These are phyloP conservation scores for Dryas octopetala DNA, from an alignment of 306 rosid genomes.

Conservation along the genomic window DNA sequence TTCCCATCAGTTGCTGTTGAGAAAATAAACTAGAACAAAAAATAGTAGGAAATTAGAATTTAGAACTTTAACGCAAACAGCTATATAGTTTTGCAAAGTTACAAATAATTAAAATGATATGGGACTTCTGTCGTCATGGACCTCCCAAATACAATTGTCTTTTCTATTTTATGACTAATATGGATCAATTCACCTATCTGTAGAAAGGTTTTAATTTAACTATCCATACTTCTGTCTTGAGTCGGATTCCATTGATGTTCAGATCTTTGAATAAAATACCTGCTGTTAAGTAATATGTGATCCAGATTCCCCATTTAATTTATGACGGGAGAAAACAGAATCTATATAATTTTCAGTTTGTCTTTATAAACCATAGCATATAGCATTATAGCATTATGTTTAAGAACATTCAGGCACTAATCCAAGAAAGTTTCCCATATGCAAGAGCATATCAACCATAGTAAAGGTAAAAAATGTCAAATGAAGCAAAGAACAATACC, in stretches of 20 bases:
- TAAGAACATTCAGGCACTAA: too few species aligned
- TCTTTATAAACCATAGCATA: neutral
- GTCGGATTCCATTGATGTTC: neutral
- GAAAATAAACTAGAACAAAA: slow-evolving; percentile 74
- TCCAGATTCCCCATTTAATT: slow-evolving; percentile 5
- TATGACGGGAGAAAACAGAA: neutral
- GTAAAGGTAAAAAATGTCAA: too few species aligned
- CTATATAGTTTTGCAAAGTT: neutral
- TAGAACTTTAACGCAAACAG: slow-evolving; percentile 22
- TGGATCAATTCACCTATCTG: neutral
- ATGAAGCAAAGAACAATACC: too few species aligned
- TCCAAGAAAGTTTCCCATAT: too few species aligned
- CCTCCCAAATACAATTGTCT: neutral
- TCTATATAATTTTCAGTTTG: neutral
- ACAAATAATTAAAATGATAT: neutral
- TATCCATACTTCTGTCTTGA: neutral
- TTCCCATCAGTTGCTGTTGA: slow-evolving; percentile 98
- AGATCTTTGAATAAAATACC: neutral
- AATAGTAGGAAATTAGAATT: slow-evolving; percentile 7
- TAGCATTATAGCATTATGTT: too few species aligned
- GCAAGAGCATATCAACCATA: too few species aligned
- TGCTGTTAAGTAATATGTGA: neutral
- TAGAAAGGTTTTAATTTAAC: neutral
- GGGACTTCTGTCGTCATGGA: neutral
- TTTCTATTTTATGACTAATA: neutral